Evolutionary conservation across 352 stramenopile species (phyloP).

Genomic region (Thraustochytrium striatum): DNA sequence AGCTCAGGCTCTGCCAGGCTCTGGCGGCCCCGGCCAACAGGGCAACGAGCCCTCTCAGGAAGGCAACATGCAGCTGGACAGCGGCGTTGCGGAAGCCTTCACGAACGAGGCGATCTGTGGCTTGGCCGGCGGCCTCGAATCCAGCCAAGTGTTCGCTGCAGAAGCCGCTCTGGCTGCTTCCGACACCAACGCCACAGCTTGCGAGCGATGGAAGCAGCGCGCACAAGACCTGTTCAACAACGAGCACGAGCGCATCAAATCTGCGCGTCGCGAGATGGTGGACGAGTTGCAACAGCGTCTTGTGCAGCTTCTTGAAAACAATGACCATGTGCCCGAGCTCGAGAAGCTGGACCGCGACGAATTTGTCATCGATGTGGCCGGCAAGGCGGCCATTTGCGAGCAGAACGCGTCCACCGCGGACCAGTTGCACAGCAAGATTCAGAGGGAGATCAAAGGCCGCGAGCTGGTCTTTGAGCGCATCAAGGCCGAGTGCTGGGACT

Average conservation of each 20-base stretch:
- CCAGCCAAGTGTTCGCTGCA: too few relatives aligned
- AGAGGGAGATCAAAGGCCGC: constrained; percentile 67
- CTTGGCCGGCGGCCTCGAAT: too few relatives aligned
- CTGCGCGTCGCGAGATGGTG: constrained; percentile 61
- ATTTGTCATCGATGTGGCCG: constrained; percentile 79
- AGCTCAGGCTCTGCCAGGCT: too few relatives aligned
- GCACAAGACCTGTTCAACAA: constrained; percentile 45
- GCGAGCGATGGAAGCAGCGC: constrained; percentile 53
- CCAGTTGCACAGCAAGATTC: constrained; percentile 61
- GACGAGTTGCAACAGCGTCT: constrained; percentile 67
- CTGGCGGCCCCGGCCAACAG: too few relatives aligned
- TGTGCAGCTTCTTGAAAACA: constrained; percentile 66
- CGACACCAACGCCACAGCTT: constrained; percentile 49
- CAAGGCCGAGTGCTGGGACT: constrained; percentile 82
- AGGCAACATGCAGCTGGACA: too few relatives aligned
- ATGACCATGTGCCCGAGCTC: constrained; percentile 63
- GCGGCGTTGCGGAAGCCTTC: too few relatives aligned
- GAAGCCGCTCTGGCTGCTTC: too few relatives aligned
- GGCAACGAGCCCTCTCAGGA: too few relatives aligned
- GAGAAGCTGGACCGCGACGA: constrained; percentile 73
- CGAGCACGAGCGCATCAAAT: constrained; percentile 54
- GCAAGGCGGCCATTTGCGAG: constrained; percentile 61
- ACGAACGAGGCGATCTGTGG: too few relatives aligned
- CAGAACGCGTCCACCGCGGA: constrained; percentile 63
- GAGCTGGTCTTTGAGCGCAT: constrained; percentile 74